Percentiles rank a stretch among this genome's conserved stretches.
Conservation (phyloP, 805 yeast genomes). For the Saturnispora serradocipensis region DNA sequence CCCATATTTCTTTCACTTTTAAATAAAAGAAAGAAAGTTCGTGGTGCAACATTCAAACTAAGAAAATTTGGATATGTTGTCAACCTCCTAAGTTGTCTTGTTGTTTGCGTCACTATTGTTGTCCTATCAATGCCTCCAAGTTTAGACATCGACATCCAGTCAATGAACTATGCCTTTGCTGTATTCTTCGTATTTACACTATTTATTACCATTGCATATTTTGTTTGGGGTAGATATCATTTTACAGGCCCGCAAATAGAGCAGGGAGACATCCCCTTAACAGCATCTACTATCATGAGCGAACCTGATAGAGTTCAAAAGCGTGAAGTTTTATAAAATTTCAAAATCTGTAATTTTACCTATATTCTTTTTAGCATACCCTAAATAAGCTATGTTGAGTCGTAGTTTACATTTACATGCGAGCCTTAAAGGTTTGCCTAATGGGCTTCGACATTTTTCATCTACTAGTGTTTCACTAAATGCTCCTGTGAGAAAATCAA, state of each 20-base stretch:
- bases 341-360: not conserved
- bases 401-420: not conserved
- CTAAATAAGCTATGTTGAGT: not conserved
- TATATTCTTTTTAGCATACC: not conserved
- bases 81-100: constrained; percentile 47
- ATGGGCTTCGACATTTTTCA: not conserved
- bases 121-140: constrained; percentile 67
- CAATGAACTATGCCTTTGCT: constrained; percentile 61
- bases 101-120: constrained; percentile 51
- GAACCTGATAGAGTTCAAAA: constrained; percentile 1
- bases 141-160: constrained; percentile 37
- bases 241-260: constrained; percentile 54
- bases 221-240: constrained; percentile 49
- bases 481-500: constrained; percentile 3
- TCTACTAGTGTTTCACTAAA: not conserved
- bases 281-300: not conserved
- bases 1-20: constrained; percentile 60
- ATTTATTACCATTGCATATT: constrained; percentile 40
- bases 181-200: constrained; percentile 46
- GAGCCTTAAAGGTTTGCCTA: not conserved
- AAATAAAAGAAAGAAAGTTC: constrained; percentile 49
- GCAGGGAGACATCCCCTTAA: not conserved
- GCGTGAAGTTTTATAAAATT: constrained; percentile 2
- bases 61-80: constrained; percentile 55
- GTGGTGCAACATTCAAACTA: constrained; percentile 61